These are phyloP conservation scores for Pezicula radicicola DNA, from an alignment of 2,329 filamentous ascomycete genomes.

Conservation along the genomic window DNA sequence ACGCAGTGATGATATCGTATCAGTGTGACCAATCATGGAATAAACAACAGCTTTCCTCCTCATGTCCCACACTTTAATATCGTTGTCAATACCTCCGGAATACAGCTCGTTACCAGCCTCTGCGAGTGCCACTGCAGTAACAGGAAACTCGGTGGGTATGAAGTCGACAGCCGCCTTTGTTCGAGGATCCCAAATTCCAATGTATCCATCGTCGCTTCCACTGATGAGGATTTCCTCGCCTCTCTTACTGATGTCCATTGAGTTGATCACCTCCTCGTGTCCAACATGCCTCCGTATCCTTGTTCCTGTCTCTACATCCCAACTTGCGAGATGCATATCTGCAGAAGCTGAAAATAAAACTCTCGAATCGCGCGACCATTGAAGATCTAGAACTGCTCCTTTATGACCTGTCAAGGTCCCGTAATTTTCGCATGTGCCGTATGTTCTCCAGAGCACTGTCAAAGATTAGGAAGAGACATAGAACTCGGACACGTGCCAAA, in stretches of 20 bases:
- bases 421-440: slow-evolving; percentile 93
- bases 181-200: slow-evolving; percentile 94
- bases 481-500: background rate
- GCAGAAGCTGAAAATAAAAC: slow-evolving; percentile 90
- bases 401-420: slow-evolving; percentile 85
- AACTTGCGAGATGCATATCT: slow-evolving; percentile 89
- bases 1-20: slow-evolving; percentile 85
- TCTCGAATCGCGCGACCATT: slow-evolving; percentile 94
- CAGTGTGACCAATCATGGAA: slow-evolving; percentile 82
- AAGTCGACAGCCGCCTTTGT: slow-evolving; percentile 86
- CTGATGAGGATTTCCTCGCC: slow-evolving; percentile 90
- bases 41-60: slow-evolving; percentile 88
- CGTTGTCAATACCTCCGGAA: slow-evolving; percentile 92
- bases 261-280: slow-evolving; percentile 95
- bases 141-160: slow-evolving; percentile 85
- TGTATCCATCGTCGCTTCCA: slow-evolving; percentile 88
- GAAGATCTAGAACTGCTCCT: slow-evolving; percentile 85
- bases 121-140: slow-evolving; percentile 87
- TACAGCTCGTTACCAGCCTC: slow-evolving; percentile 96
- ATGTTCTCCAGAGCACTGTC: slow-evolving; percentile 87
- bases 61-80: slow-evolving; percentile 95
- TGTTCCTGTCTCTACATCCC: slow-evolving; percentile 90
- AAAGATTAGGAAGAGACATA: slow-evolving; percentile 17
- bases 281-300: slow-evolving; percentile 89
- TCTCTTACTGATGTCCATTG: slow-evolving; percentile 81